Base-by-base conservation (phyloP, 306 rosid species). In the Corylus americana region DNA sequence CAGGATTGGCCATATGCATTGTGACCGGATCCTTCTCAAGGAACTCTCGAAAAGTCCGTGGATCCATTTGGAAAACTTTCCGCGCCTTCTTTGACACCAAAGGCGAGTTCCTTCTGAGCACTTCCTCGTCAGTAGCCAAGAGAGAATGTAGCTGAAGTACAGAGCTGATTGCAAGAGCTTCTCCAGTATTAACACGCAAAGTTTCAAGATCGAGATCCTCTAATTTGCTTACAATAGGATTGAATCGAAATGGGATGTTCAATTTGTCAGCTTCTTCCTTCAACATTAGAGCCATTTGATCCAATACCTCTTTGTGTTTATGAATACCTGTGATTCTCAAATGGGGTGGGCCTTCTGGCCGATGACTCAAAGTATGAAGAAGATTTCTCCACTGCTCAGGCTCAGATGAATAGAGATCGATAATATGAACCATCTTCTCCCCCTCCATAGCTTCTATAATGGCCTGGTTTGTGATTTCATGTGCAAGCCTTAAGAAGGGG, bases 251-350 rank as follows among this genome's bases (percentile, higher is more conserved):
- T 59, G 94, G 97, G 76, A 94, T 91, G 74, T 88, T 87, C 80
- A 83, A 78, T 25, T 85, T 91, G 50, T 82, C 97, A 1, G 98
- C 98, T 83, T 92, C 97, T 70, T 82, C 63, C 22, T 77, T 90
- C 70, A 94, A 81, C 49, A 81, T 80, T 69, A 83, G 69, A 1
- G 81, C 87, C 92, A 94, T 81, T 78, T 94, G 91, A 5, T 92
- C 97, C 27, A 94, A 70, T 8, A 92, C 91, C 49, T 92, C 92
- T 39, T 86, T 86, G 44, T 85, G 87, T 68, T 87, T 91, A 77
- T 94, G 90, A 85, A 92, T 90, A n/a, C 93, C 92, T 0, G 98
- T 94, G 45, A 94, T 94, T 53, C 87, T 88, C 84, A 94, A 51
- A 74, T 90, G 91, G 1, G 97, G 98, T 1, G 95, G 97, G 9